phyloP scores from a whole-genome alignment of 306 rosid species.

The Comarum palustre region DNA sequence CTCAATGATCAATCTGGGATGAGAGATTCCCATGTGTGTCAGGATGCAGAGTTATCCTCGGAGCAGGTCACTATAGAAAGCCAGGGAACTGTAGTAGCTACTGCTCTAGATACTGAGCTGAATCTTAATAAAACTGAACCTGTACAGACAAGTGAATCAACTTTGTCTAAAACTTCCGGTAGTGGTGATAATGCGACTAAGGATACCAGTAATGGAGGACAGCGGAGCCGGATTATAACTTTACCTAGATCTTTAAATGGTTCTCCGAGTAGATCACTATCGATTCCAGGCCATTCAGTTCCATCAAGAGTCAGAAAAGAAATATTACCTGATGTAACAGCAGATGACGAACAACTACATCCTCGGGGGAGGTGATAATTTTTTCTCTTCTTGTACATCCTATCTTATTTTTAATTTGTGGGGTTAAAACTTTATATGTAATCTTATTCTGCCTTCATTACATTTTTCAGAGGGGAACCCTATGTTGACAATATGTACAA shows the following conservation, averaged over 20 bases:
- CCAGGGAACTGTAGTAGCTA: constrained; percentile 28
- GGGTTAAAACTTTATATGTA: constrained; percentile 4
- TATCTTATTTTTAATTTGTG: neutral
- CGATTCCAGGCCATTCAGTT: constrained; percentile 44
- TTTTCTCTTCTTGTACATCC: neutral
- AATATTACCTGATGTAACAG: constrained; percentile 37
- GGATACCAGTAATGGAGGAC: constrained; percentile 46
- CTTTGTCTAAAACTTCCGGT: constrained; percentile 38
- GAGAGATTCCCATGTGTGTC: constrained; percentile 21
- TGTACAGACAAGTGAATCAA: constrained; percentile 28
- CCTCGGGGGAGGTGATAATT: constrained; percentile 73
- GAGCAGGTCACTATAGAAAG: constrained; percentile 30
- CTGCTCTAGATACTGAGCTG: constrained; percentile 40
- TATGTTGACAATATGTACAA: constrained; percentile 50
- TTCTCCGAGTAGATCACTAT: constrained; percentile 57
- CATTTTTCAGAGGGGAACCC: constrained; percentile 61
- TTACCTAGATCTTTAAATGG: constrained; percentile 51
- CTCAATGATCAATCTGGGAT: constrained; percentile 36
- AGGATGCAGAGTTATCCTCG: constrained; percentile 33
- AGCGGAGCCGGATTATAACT: constrained; percentile 66
- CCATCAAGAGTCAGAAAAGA: constrained; percentile 55
- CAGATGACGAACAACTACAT: constrained; percentile 45
- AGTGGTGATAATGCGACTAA: constrained; percentile 48
- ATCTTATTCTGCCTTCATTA: constrained; percentile 13
- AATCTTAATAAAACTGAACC: constrained; percentile 39